Conservation (phyloP, 306 rosid genomes). For the Astragalus glycyphyllos region DNA sequence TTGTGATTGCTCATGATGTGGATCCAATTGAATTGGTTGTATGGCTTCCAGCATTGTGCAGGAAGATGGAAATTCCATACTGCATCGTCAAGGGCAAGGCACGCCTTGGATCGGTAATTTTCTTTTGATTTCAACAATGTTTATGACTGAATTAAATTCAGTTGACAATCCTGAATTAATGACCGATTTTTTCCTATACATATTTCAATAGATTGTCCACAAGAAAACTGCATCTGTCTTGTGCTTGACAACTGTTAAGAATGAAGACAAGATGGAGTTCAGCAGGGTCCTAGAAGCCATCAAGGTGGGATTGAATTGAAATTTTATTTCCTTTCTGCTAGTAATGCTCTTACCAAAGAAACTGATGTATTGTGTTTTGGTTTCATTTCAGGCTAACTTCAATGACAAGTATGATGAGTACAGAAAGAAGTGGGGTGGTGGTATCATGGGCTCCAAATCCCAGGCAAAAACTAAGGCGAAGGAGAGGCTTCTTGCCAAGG, state of each 20-base stretch:
- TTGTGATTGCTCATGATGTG: conserved; percentile 84
- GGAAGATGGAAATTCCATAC: conserved; percentile 90
- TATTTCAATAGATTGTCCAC: conserved; percentile 61
- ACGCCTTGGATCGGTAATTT: conserved; percentile 71
- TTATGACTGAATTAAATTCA: background rate
- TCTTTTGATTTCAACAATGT: background rate
- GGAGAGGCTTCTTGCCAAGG: conserved; percentile 77
- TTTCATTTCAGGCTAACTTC: conserved; percentile 69
- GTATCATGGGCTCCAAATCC: conserved; percentile 88
- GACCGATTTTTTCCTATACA: background rate
- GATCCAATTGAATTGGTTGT: conserved; percentile 86
- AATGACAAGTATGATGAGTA: conserved; percentile 81
- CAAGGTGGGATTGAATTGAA: conserved; percentile 52
- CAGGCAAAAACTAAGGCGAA: conserved; percentile 82
- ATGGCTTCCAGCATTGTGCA: conserved; percentile 87
- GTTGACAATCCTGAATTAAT: too few relatives aligned
- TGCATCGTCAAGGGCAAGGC: conserved; percentile 93
- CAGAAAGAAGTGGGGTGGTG: conserved; percentile 91
- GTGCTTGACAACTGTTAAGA: conserved; percentile 85
- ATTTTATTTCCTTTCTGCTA: background rate
- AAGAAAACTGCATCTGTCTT: conserved; percentile 80
- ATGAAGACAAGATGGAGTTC: conserved; percentile 82
- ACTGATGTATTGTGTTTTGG: background rate
- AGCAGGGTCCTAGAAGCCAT: conserved; percentile 77
- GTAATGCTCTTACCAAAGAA: background rate